A percentile compares a stretch with the other conserved stretches of the same genome.
Evolutionary conservation across 2,329 filamentous ascomycete species (phyloP).

Genomic region (Diaporthe australafricana): DNA sequence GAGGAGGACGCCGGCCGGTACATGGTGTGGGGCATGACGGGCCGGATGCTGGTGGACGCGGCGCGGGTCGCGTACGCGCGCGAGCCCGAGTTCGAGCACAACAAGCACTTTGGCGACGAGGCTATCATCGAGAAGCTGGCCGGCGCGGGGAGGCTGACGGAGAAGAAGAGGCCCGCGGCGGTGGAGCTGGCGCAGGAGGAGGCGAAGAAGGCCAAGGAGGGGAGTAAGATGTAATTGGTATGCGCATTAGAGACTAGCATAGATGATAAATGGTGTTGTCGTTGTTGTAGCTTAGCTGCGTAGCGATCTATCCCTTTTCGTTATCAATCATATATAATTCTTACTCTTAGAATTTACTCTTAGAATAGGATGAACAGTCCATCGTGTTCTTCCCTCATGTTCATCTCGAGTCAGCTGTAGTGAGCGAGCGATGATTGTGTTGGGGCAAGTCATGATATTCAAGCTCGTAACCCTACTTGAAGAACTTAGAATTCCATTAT

Average conservation of each 20-base stretch:
- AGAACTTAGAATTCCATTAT: background rate
- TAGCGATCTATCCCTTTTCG: background rate
- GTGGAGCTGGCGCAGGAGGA: slow-evolving; percentile 49
- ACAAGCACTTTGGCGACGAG: slow-evolving; percentile 64
- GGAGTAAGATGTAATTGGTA: slow-evolving; percentile 52
- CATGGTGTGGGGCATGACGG: slow-evolving; percentile 96
- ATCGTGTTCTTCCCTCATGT: background rate
- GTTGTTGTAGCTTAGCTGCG: background rate
- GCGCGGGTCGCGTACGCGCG: slow-evolving; percentile 85
- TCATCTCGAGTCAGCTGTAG: background rate
- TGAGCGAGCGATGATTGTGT: background rate
- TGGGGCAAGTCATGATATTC: background rate
- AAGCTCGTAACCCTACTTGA: background rate
- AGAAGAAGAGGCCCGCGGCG: slow-evolving; percentile 54
- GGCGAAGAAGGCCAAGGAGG: slow-evolving; percentile 47
- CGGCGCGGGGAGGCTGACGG: slow-evolving; percentile 57
- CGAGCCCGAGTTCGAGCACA: slow-evolving; percentile 86
- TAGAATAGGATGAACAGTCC: background rate
- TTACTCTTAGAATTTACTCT: no score
- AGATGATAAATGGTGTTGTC: slow-evolving; percentile 40
- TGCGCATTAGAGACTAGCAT: slow-evolving; percentile 40
- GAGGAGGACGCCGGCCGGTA: slow-evolving; percentile 68
- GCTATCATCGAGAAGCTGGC: slow-evolving; percentile 59
- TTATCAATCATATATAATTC: background rate
- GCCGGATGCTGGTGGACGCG: slow-evolving; percentile 87